Conservation (phyloP, 768 basidiomycete species). For the Boletus reticulatus region DNA sequence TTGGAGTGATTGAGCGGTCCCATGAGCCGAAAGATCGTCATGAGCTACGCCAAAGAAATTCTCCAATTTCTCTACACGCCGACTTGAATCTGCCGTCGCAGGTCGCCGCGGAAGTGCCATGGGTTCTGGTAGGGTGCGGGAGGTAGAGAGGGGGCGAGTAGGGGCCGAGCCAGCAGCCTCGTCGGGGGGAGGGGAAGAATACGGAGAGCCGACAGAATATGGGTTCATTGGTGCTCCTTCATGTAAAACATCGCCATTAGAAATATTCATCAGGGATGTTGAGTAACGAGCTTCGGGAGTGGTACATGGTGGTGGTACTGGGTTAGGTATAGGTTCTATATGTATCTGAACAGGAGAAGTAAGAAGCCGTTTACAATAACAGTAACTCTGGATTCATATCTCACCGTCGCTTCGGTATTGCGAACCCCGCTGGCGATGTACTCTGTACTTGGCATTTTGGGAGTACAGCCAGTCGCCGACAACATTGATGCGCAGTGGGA, state of each 20-base stretch:
- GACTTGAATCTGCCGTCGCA: constrained; percentile 1
- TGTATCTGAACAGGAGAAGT: constrained; percentile 2
- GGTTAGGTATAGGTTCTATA: not conserved
- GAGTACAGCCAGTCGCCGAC: not conserved
- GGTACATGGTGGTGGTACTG: not conserved
- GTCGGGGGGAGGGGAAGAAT: not conserved
- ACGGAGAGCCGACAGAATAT: not conserved
- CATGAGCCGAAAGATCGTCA: not conserved
- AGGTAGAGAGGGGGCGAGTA: not conserved
- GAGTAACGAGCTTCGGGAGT: not conserved
- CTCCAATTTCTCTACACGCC: constrained; percentile 14
- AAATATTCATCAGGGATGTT: not conserved
- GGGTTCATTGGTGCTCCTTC: not conserved
- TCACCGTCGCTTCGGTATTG: constrained; percentile 1
- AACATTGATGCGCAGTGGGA: not conserved
- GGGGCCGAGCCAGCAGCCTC: not conserved
- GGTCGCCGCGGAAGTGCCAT: not conserved
- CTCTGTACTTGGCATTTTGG: not conserved
- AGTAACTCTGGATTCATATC: not conserved
- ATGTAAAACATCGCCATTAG: not conserved
- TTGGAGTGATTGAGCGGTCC: not conserved
- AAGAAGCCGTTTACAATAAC: not conserved
- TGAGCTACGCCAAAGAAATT: constrained; percentile 15
- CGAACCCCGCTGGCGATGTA: not conserved
- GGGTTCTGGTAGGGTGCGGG: not conserved